Conservation (phyloP, 345 rosid genomes). For the Eucalyptus pauciflora region DNA sequence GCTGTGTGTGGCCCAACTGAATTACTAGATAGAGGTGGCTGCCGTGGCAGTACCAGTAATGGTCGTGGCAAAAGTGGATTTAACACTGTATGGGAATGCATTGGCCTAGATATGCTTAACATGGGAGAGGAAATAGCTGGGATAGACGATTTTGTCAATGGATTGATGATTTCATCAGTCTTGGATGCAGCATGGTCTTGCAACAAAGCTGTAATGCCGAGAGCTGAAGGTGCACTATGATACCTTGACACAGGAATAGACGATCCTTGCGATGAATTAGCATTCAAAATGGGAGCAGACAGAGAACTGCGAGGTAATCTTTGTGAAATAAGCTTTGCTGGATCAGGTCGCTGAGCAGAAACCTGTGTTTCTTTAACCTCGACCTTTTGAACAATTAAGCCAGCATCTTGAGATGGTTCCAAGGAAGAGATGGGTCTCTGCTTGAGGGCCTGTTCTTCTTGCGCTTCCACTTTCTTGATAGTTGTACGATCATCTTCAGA, state of each 20-base stretch:
- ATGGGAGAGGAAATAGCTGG: constrained; percentile 11
- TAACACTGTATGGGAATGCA: constrained; percentile 2
- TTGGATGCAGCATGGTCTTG: constrained; percentile 6
- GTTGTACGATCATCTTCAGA: background rate
- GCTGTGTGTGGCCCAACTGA: background rate
- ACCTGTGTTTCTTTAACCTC: constrained; percentile 34
- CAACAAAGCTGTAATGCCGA: constrained; percentile 5
- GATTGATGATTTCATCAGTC: background rate
- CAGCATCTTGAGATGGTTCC: constrained; percentile 19
- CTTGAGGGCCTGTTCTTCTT: background rate
- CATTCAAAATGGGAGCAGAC: constrained; percentile 26
- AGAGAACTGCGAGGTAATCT: constrained; percentile 23
- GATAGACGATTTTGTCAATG: constrained; percentile 8
- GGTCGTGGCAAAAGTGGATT: background rate
- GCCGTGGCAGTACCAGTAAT: background rate
- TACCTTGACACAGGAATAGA: constrained; percentile 19
- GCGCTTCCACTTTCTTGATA: background rate
- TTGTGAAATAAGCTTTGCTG: constrained; percentile 39
- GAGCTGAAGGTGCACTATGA: constrained; percentile 17
- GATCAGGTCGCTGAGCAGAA: constrained; percentile 28
- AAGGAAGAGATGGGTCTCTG: background rate
- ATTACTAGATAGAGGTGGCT: background rate
- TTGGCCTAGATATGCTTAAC: constrained; percentile 1
- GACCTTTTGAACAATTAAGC: constrained; percentile 15
- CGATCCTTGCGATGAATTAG: constrained; percentile 32